Evolutionary conservation across 2,329 filamentous ascomycete genomes (phyloP).

Genomic region (Apiospora pterosperma): DNA sequence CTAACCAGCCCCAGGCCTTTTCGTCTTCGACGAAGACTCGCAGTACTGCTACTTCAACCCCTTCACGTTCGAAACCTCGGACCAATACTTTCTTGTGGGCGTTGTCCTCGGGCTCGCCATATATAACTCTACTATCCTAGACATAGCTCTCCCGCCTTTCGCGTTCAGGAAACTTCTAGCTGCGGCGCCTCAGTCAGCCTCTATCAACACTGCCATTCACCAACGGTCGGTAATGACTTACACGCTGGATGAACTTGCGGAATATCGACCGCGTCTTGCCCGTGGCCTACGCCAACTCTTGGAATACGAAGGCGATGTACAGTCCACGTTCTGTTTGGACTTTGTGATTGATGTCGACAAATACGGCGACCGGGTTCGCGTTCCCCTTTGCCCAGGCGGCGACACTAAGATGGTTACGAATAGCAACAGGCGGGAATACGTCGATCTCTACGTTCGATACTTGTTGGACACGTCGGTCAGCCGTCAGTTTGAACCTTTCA

Average conservation of each 20-base stretch:
- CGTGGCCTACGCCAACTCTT: conserved; percentile 72
- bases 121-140: conserved; percentile 91
- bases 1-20: conserved; percentile 62
- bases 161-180: conserved; percentile 84
- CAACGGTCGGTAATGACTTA: conserved; percentile 65
- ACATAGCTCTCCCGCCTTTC: conserved; percentile 83
- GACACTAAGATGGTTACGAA: conserved; percentile 78
- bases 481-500: conserved; percentile 89
- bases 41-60: conserved; percentile 92
- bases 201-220: conserved; percentile 48
- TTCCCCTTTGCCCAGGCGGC: conserved; percentile 72
- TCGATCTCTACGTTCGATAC: conserved; percentile 79
- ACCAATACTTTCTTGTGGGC: conserved; percentile 88
- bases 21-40: conserved; percentile 88
- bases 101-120: conserved; percentile 86
- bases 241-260: conserved; percentile 76
- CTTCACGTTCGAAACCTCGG: conserved; percentile 82
- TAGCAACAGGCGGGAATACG: conserved; percentile 78
- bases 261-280: conserved; percentile 75
- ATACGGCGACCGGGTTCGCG: conserved; percentile 64
- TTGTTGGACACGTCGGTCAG: conserved; percentile 74
- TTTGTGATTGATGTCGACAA: conserved; percentile 76
- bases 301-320: conserved; percentile 80
- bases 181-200: conserved; percentile 62
- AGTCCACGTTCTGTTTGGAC: conserved; percentile 74